These are phyloP conservation scores for Gaertneriomyces semiglobifer DNA, from an alignment of 192 early-diverging fungal genomes.

Conservation along the genomic window DNA sequence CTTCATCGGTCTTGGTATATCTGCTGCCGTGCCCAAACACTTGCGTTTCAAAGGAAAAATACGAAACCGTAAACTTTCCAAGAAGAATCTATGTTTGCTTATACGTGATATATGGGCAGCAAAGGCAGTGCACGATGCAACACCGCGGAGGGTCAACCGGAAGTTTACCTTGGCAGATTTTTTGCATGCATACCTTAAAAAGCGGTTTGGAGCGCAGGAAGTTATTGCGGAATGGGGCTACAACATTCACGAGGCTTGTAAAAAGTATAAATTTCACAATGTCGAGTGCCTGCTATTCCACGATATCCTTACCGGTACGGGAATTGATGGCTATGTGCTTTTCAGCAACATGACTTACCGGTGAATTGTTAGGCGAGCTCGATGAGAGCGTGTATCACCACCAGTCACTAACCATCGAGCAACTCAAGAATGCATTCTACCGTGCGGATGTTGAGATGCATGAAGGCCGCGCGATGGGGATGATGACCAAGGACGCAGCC, in stretches of 20 bases:
- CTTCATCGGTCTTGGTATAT: constrained; percentile 42
- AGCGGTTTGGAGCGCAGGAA: constrained; percentile 54
- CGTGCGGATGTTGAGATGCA: constrained; percentile 36
- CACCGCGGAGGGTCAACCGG: neutral
- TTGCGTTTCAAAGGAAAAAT: constrained; percentile 51
- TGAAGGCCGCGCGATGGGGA: constrained; percentile 34
- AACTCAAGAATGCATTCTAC: constrained; percentile 42
- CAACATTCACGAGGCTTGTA: constrained; percentile 45
- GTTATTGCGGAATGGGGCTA: constrained; percentile 60
- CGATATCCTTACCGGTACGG: constrained; percentile 40
- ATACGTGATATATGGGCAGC: constrained; percentile 56
- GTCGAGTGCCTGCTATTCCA: constrained; percentile 42
- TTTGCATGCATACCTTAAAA: constrained; percentile 53
- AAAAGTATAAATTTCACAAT: constrained; percentile 31
- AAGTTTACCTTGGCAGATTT: constrained; percentile 46
- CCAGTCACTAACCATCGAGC: constrained; percentile 35
- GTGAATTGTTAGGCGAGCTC: constrained; percentile 14
- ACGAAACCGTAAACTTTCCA: constrained; percentile 41
- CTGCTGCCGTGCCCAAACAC: constrained; percentile 40
- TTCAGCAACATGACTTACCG: neutral
- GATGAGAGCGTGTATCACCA: constrained; percentile 46
- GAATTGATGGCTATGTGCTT: neutral
- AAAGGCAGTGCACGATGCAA: constrained; percentile 46
- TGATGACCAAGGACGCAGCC: constrained; percentile 30
- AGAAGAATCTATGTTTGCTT: constrained; percentile 36